A percentile compares a stretch with the other conserved stretches of the same genome.
Evolutionary conservation across 345 rosid species (phyloP).

Genomic region (Crucihimalaya himalaica): DNA sequence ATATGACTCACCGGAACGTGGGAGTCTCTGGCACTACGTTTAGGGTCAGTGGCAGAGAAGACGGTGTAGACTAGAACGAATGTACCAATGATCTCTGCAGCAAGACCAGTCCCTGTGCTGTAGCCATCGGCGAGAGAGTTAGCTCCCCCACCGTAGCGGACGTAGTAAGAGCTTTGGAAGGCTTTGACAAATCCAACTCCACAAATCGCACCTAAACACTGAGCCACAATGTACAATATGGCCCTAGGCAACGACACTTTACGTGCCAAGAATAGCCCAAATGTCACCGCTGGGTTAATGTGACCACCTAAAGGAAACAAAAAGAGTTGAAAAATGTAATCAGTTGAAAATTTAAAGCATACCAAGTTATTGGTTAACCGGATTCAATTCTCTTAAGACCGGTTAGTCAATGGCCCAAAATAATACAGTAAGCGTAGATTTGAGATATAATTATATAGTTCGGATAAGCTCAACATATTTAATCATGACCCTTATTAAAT

Average conservation of each 20-base stretch:
- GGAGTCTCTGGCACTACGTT: constrained; percentile 65
- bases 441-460: not conserved
- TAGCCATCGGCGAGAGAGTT: constrained; percentile 49
- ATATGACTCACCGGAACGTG: constrained; percentile 58
- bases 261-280: constrained; percentile 62
- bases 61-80: constrained; percentile 71
- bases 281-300: constrained; percentile 72
- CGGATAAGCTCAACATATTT: constrained; percentile 5
- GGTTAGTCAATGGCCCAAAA: not conserved
- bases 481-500: not conserved
- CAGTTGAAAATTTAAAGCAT: not conserved
- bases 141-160: constrained; percentile 63
- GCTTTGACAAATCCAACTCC: constrained; percentile 67
- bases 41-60: constrained; percentile 69
- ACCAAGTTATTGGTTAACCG: not conserved
- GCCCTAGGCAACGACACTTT: constrained; percentile 68
- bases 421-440: not conserved
- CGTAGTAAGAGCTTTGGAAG: constrained; percentile 58
- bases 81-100: constrained; percentile 68
- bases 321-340: not conserved
- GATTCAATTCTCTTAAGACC: not conserved
- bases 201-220: constrained; percentile 71
- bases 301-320: constrained; percentile 54
- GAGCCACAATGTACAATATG: constrained; percentile 62
- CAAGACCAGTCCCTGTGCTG: constrained; percentile 64